Base-by-base conservation (phyloP, 768 basidiomycete species). In the Mycena latifolia region DNA sequence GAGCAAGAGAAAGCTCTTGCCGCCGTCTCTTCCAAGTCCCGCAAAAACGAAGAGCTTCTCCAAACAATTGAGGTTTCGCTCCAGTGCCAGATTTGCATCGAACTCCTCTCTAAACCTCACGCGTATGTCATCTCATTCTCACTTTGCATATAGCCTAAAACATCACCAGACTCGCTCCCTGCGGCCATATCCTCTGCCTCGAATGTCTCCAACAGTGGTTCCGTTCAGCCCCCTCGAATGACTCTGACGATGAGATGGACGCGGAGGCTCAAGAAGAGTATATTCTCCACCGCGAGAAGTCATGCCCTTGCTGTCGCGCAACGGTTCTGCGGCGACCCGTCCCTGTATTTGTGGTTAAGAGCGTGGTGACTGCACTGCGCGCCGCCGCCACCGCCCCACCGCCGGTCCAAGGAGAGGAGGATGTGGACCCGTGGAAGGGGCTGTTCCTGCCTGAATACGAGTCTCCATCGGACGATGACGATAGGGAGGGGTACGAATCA, bases 11-110 rank as follows among this genome's bases (percentile, higher is more conserved):
- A 75, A 5, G 81, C 85, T 59, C 35, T 88, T 22, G 73, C 78
- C n/a, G 78, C 76, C 27, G 60, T 86, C 22, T 85, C 85, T 70
- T 73, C 69, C 41, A 88, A 86, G 68, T 74, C 77, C 10, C 84
- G 78, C 62, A 85, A 88, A 65, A 77, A 80, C 7, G 88, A 91
- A 61, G 90, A 91, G 90, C 77, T 87, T 37, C 77, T 92, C 14
- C 73, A 83, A 12, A 80, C 79, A 9, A 83, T 92, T 25, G 91
- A 93, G 77, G 73, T 77, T 27, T 84, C 85, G 33, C 74, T 91
- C 20, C 88, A 88, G 70, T 93, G 92, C 72, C 92, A 92, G 71
- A 92, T 93, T 47, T 93, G 92, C 72, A 89, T 92, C 81, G 92
- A 93, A 22, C 75, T 88, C 14, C 78, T 92, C 12, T 73, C 82